A percentile compares a stretch with the other conserved stretches of the same genome.
These are phyloP conservation scores for Leishmania mexicana DNA, from an alignment of 208 protist species.

Conservation along the genomic window DNA sequence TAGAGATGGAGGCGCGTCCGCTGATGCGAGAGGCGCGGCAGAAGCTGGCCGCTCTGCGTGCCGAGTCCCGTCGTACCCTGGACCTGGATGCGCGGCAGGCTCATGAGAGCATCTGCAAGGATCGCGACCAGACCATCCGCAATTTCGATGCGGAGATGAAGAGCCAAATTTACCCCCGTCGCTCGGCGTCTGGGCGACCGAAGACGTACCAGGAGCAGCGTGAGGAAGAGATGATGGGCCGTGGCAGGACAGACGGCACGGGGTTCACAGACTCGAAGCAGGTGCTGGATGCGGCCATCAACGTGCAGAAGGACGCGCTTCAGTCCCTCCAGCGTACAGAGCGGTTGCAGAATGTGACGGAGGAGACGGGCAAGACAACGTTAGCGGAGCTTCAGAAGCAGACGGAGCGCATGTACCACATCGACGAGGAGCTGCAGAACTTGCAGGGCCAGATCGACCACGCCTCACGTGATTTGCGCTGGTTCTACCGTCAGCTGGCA, in stretches of 20 bases:
- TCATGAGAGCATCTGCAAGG: conserved; percentile 63
- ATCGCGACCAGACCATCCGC: conserved; percentile 62
- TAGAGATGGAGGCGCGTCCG: conserved; percentile 60
- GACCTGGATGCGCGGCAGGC: conserved; percentile 46
- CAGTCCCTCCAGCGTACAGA: conserved; percentile 76
- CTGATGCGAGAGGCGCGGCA: conserved; percentile 70
- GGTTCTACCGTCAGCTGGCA: conserved; percentile 80
- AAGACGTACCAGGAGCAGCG: conserved; percentile 66
- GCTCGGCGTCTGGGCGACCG: conserved; percentile 3
- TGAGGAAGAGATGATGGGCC: conserved; percentile 74
- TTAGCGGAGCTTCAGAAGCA: conserved; percentile 65
- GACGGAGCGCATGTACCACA: conserved; percentile 79
- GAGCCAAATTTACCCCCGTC: conserved; percentile 62
- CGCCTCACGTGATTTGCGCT: conserved; percentile 67
- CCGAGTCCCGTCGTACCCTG: conserved; percentile 64
- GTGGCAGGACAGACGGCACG: conserved; percentile 54
- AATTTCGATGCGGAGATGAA: conserved; percentile 72
- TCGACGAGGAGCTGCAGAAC: conserved; percentile 81
- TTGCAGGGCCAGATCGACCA: conserved; percentile 75
- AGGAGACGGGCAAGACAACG: conserved; percentile 74
- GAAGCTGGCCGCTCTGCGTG: conserved; percentile 63
- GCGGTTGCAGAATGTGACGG: conserved; percentile 65
- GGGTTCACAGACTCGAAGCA: conserved; percentile 74
- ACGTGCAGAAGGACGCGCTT: conserved; percentile 77
- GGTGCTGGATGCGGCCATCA: conserved; percentile 71